Evolutionary conservation across 305 asterid species (phyloP).

Genomic region (Rubia balearica): DNA sequence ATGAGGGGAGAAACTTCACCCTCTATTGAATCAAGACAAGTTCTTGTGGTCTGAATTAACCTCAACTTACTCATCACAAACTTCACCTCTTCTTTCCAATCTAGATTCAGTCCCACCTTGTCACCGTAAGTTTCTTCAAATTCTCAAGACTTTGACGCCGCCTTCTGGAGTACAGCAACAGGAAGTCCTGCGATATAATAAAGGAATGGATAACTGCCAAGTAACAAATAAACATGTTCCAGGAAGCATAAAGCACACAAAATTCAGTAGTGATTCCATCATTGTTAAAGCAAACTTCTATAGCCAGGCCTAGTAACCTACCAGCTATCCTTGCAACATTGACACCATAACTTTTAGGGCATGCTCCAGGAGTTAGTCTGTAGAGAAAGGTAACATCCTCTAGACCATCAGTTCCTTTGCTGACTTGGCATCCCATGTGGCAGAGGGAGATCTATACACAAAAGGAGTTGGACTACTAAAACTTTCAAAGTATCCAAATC

Average conservation of each 20-base stretch:
- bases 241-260: neutral
- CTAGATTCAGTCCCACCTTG: slow-evolving; percentile 17
- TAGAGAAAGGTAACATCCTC: slow-evolving; percentile 94
- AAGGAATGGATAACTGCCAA: slow-evolving; percentile 6
- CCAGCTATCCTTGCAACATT: slow-evolving; percentile 97
- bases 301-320: no score
- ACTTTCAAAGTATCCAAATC: neutral
- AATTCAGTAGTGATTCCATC: neutral
- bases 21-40: slow-evolving; percentile 15
- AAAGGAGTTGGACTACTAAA: neutral
- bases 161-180: slow-evolving; percentile 60
- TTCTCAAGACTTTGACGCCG: slow-evolving; percentile 64
- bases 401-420: slow-evolving; percentile 50
- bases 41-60: slow-evolving; percentile 18
- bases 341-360: slow-evolving; percentile 97
- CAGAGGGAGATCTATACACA: slow-evolving; percentile 63
- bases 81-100: slow-evolving; percentile 39
- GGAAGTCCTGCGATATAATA: slow-evolving; percentile 67
- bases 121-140: slow-evolving; percentile 63
- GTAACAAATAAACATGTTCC: neutral
- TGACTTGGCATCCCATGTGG: slow-evolving; percentile 95
- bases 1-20: slow-evolving; percentile 25
- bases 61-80: slow-evolving; percentile 33
- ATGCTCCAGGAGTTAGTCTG: slow-evolving; percentile 79
- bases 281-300: no score